Evolutionary conservation across 2,329 filamentous ascomycete genomes (phyloP).

Genomic region (Fusarium domesticum): DNA sequence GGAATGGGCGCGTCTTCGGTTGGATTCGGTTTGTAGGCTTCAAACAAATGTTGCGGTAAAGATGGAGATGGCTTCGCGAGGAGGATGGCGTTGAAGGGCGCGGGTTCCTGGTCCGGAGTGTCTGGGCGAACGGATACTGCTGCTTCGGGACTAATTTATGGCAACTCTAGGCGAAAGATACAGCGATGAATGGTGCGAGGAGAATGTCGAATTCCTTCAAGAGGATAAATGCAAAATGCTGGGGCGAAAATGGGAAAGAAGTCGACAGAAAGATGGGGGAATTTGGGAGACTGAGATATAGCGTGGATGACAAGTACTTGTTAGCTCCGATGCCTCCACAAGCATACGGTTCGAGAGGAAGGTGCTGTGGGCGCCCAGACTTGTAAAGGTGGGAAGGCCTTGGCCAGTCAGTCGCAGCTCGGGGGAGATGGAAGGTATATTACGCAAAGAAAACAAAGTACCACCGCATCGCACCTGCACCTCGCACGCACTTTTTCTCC

Average conservation of each 20-base stretch:
- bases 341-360: background rate
- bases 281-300: background rate
- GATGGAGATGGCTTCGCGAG: no score
- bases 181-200: no score
- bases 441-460: no score
- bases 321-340: background rate
- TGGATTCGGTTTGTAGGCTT: no score
- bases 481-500: slow-evolving; percentile 16
- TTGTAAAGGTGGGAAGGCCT: no score
- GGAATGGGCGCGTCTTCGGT: no score
- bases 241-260: background rate
- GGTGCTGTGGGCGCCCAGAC: background rate
- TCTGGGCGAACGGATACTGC: no score
- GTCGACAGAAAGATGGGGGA: background rate
- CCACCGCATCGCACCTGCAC: background rate
- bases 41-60: no score
- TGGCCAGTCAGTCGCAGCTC: no score
- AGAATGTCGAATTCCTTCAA: background rate
- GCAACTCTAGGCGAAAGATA: no score
- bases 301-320: background rate
- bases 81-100: slow-evolving; percentile 13
- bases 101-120: slow-evolving; percentile 8
- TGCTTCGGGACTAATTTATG: no score
- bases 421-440: no score
- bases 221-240: background rate